Evolutionary conservation across 495 filamentous ascomycete species (phyloP).

Genomic region (Staphylotrichum tortipilum): DNA sequence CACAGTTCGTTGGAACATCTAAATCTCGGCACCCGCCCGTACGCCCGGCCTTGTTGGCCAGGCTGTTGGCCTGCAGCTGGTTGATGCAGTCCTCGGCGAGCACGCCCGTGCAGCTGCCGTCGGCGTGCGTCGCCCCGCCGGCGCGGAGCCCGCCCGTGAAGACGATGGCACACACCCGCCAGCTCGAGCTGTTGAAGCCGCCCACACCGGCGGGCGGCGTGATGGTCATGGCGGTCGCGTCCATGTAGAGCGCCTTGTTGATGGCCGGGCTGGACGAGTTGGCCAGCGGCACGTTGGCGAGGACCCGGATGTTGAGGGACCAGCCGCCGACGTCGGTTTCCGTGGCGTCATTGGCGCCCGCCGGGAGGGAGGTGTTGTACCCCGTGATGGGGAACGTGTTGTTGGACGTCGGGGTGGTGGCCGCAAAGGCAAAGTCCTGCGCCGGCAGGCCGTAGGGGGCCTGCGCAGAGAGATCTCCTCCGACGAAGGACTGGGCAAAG

Average conservation of each 20-base stretch:
- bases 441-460: slow-evolving; percentile 9
- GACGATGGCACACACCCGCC: slow-evolving; percentile 15
- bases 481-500: not conserved
- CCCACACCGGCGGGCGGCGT: not conserved
- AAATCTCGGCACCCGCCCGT: slow-evolving; percentile 7
- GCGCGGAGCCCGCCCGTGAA: slow-evolving; percentile 7
- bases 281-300: slow-evolving; percentile 10
- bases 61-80: slow-evolving; percentile 10
- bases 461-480: not conserved
- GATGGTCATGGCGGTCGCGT: slow-evolving; percentile 7
- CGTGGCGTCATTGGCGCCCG: slow-evolving; percentile 1
- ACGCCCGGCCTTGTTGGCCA: not conserved
- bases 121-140: not conserved
- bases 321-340: slow-evolving; percentile 5
- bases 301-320: slow-evolving; percentile 3
- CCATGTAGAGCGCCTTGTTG: slow-evolving; percentile 1
- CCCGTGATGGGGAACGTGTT: slow-evolving; percentile 9
- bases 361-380: slow-evolving; percentile 14
- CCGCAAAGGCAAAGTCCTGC: not conserved
- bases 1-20: slow-evolving; percentile 8
- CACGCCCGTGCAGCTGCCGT: slow-evolving; percentile 3
- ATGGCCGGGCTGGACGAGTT: not conserved
- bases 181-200: not conserved
- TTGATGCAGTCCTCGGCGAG: slow-evolving; percentile 11
- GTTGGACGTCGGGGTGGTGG: not conserved